Percentiles rank a stretch among this genome's conserved stretches.
phyloP scores from a whole-genome alignment of 352 stramenopile genomes.

The Elongisporangium undulatum region DNA sequence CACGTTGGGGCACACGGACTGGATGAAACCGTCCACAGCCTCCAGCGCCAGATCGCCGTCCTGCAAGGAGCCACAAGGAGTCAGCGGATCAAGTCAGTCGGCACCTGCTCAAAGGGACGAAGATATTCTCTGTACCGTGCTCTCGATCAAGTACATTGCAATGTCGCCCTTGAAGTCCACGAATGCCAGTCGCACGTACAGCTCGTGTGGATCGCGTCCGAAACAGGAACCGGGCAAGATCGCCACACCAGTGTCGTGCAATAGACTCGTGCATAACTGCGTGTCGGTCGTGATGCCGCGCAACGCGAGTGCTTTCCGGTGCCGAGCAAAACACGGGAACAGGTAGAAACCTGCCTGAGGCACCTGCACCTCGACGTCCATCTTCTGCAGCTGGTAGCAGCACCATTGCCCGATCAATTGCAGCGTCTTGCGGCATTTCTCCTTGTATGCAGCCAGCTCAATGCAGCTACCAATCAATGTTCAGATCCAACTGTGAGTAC shows the following conservation, averaged over 20 bases:
- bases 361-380: conserved; percentile 74
- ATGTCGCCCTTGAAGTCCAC: conserved; percentile 89
- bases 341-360: conserved; percentile 81
- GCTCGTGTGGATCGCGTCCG: conserved; percentile 64
- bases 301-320: conserved; percentile 55
- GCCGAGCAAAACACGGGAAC: conserved; percentile 75
- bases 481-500: conserved; percentile 11
- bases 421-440: conserved; percentile 77
- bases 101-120: background rate
- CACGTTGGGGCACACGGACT: conserved; percentile 85
- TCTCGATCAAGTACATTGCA: conserved; percentile 84
- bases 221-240: conserved; percentile 84
- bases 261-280: conserved; percentile 65
- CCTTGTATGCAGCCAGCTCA: conserved; percentile 74
- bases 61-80: conserved; percentile 16
- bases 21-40: conserved; percentile 79
- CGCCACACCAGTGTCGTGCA: conserved; percentile 83
- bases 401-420: conserved; percentile 82
- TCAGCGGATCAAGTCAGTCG: background rate
- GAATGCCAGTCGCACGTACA: conserved; percentile 80
- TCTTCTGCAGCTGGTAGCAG: conserved; percentile 79
- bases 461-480: conserved; percentile 44
- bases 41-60: conserved; percentile 67
- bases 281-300: conserved; percentile 70
- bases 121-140: conserved; percentile 44